Evolutionary conservation across 1,284 basidiomycete genomes (phyloP), one percentile per base, ranked within the genome.

Genomic region (Neolentinus lepideus): DNA sequence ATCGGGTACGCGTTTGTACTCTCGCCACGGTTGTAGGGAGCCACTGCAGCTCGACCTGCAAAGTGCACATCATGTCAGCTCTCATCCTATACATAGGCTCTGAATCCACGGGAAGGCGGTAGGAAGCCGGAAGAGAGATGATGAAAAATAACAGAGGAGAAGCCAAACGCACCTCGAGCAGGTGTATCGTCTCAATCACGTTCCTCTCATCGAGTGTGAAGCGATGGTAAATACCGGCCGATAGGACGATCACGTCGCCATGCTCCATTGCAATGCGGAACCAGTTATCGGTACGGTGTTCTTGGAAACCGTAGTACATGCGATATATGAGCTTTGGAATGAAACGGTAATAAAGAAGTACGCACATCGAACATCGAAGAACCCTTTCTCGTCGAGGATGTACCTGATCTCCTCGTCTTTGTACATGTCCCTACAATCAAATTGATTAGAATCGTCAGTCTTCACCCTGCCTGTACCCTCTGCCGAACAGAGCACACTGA

Each of bases 361-460:
- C 80, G 59, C 58, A 87, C 88, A 85, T 58, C 90, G 79, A 29
- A 93, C 79, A 60, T 94, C 92, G 64, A 94, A 95, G 75, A 84
- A 96, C 0, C 92, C 92, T 48, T 81, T 84, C 6, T 92, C 93
- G 0, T 79, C 77, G 43, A 90, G 75, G 60, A 94, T 85, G 66
- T 90, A 96, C 16, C 92, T 78, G 62, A 94, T 94, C 71, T 94
- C 92, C 68, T 94, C 92, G 62, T 94, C 92, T 69, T 94, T 91
- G 63, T 94, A 92, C 72, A 94, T 78, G 63, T 94, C 91, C 64
- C 88, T 91, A 57, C 19, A 8, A 4, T 14, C 16, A 57, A 56
- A 2, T 6, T 16, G 51, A 58, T 56, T 35, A 57, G 48, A 36
- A 35, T 55, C 10, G n/a, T n/a, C n/a, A n/a, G n/a, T n/a, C n/a